Evolutionary conservation across 1,284 basidiomycete species (phyloP), one percentile per base, ranked within the genome.

Genomic region (Megacollybia platyphylla): DNA sequence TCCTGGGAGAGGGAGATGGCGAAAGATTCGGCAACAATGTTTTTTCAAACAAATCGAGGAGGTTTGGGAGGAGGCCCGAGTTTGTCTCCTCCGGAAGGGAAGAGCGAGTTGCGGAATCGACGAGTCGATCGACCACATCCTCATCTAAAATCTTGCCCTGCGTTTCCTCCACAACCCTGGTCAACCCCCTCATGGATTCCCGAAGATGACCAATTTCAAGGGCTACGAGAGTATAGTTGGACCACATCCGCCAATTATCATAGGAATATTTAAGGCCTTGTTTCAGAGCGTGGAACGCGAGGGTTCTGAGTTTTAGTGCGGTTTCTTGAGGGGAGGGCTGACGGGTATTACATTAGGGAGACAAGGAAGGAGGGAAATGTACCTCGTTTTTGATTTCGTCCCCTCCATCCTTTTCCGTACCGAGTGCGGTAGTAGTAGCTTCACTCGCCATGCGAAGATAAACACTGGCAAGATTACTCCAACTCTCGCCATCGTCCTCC

Each of bases 221-320:
- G 5, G 88, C 76, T 30, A 98, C 84, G 51, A 97, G 70, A 86
- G 93, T 94, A 67, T 93, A 97, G 65, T 99, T 99, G 51, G 75
- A 73, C 96, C 96, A 99, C 78, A 99, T 93, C 11, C 89, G 76
- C 94, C 94, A 98, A 55, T 93, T 93, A 42, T 91, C 83, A 59
- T 89, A 87, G 41, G 76, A 74, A 56, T 76, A 79, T 51, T 81
- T 83, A 46, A 98, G 73, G 3, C 93, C 91, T 50, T 90, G 84
- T 51, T 86, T 83, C 34, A 99, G 80, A 8, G 96, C 94, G n/a
- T 84, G 83, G 72, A 91, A 96, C 0, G 96, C 96, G 34, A 92
- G 76, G 38, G 82, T 65, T 59, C 91, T 94, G 64, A 92, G 76
- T 24, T 70, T 60, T 54, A 81, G 80, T 49, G 42, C 15, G 43